phyloP scores from a whole-genome alignment of 2,329 filamentous ascomycete genomes.

The Talaromyces sp. region DNA sequence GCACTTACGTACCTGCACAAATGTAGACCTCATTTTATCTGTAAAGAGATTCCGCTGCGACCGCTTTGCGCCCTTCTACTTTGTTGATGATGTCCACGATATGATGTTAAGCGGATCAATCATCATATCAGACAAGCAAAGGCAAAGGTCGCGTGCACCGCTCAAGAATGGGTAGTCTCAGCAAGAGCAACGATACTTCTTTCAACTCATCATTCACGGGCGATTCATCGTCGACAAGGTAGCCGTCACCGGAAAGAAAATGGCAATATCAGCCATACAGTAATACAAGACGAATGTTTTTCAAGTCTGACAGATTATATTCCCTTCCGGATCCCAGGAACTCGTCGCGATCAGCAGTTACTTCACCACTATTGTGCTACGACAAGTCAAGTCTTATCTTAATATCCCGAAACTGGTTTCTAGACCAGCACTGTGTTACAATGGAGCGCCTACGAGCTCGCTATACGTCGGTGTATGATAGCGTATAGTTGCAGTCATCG shows the following conservation, averaged over 20 bases:
- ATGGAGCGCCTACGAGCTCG: not conserved
- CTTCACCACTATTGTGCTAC: not conserved
- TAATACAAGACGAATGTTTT: not conserved
- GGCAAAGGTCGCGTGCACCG: not conserved
- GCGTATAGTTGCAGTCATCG: slow-evolving; percentile 6
- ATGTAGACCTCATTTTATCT: not conserved
- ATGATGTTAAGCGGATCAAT: not conserved
- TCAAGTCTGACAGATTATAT: not conserved
- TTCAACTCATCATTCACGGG: not conserved
- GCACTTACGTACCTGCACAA: not conserved
- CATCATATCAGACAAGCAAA: not conserved
- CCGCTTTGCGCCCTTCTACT: not conserved
- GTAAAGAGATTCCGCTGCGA: not conserved
- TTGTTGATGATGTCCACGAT: not conserved
- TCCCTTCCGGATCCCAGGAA: not conserved
- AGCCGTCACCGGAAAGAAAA: not conserved
- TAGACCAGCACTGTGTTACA: slow-evolving; percentile 5
- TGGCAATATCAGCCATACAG: not conserved
- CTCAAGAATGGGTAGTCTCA: not conserved
- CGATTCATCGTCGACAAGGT: not conserved
- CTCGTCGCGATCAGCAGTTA: not conserved
- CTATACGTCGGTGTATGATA: not conserved
- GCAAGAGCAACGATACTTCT: not conserved
- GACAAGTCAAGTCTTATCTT: not conserved
- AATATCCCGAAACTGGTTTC: not conserved